Percentiles rank a stretch among this genome's conserved stretches.
Conservation (phyloP, 495 filamentous ascomycete genomes). For the Neurospora tetrasperma region DNA sequence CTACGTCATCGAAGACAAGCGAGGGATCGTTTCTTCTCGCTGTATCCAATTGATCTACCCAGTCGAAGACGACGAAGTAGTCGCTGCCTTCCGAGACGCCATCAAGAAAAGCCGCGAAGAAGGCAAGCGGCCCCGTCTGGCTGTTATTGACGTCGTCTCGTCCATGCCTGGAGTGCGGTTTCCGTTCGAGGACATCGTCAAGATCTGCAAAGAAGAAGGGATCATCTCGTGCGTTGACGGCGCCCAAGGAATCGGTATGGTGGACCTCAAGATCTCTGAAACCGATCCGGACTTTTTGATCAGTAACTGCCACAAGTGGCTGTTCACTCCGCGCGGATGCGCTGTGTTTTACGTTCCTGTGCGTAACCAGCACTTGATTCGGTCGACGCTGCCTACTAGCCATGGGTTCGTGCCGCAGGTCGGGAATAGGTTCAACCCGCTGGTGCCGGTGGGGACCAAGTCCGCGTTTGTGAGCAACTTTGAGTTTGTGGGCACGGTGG, state of each 20-base stretch:
- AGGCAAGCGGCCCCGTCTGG: conserved; percentile 43
- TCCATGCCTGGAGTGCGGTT: conserved; percentile 66
- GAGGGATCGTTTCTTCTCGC: conserved; percentile 34
- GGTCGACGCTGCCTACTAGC: conserved; percentile 66
- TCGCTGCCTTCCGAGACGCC: conserved; percentile 38
- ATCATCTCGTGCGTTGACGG: conserved; percentile 62
- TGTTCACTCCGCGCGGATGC: conserved; percentile 70
- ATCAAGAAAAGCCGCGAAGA: conserved; percentile 29
- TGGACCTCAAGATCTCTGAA: conserved; percentile 51
- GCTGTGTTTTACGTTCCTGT: conserved; percentile 70
- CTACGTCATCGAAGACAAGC: conserved; percentile 52
- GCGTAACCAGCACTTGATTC: conserved; percentile 62
- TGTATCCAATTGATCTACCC: conserved; percentile 46
- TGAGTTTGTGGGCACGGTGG: conserved; percentile 66
- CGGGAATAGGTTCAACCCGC: conserved; percentile 32
- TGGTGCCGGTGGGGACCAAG: conserved; percentile 32
- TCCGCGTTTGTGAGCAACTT: conserved; percentile 59
- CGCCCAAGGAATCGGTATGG: conserved; percentile 73
- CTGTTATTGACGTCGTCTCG: conserved; percentile 71
- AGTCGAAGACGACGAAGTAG: conserved; percentile 46
- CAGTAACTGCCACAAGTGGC: conserved; percentile 86
- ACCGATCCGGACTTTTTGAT: conserved; percentile 78
- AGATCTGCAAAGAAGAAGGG: conserved; percentile 50
- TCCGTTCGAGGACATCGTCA: conserved; percentile 60
- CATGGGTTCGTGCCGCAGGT: conserved; percentile 41